Evolutionary conservation across 345 rosid genomes (phyloP).

Genomic region (Gynandropsis gynandra): DNA sequence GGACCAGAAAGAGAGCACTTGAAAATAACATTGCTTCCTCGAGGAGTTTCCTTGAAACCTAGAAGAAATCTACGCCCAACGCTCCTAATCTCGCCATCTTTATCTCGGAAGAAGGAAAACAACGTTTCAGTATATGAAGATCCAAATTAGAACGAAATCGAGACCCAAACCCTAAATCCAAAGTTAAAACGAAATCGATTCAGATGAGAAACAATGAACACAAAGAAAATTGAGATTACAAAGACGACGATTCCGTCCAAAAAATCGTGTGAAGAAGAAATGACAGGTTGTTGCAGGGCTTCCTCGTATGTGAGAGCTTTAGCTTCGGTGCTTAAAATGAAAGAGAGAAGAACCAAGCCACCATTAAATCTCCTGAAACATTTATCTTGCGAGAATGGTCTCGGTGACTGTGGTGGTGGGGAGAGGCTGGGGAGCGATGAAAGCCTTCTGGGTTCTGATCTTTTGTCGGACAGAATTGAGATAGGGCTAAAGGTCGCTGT

Average conservation of each 20-base stretch:
- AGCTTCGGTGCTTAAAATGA: conserved; percentile 46
- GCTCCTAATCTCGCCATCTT: no score
- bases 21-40: no score
- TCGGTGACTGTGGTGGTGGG: conserved; percentile 30
- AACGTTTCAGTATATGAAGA: no score
- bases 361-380: conserved; percentile 45
- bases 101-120: no score
- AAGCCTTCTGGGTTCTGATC: conserved; percentile 45
- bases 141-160: no score
- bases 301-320: conserved; percentile 75
- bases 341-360: conserved; percentile 54
- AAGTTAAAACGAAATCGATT: no score
- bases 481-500: conserved; percentile 59
- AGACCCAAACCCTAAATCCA: no score
- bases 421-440: conserved; percentile 34
- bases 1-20: no score
- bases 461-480: conserved; percentile 48
- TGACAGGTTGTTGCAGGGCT: conserved; percentile 56
- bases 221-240: no score
- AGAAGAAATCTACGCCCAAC: no score
- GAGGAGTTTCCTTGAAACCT: no score
- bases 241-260: conserved; percentile 44
- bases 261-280: conserved; percentile 33
- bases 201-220: no score
- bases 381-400: conserved; percentile 31